These are phyloP conservation scores for Afroboletus lepidellus DNA, from an alignment of 1,284 basidiomycete genomes.

Conservation along the genomic window DNA sequence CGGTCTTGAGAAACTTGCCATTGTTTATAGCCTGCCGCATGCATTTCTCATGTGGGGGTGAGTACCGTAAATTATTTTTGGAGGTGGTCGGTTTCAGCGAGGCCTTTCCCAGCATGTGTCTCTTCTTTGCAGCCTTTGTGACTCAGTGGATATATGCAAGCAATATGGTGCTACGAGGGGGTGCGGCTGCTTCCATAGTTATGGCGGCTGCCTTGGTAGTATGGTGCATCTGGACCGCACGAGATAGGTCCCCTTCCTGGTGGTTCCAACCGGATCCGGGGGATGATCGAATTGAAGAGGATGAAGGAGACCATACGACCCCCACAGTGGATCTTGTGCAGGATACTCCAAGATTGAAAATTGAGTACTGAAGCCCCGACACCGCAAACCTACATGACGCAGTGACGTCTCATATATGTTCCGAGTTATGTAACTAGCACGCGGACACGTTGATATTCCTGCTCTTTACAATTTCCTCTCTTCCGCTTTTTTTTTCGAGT, in stretches of 20 bases:
- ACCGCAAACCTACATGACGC: too few species aligned
- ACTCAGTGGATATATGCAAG: slow-evolving; percentile 25
- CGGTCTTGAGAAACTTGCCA: slow-evolving; percentile 38
- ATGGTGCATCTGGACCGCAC: slow-evolving; percentile 28
- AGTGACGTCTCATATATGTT: too few species aligned
- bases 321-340: background rate
- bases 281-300: background rate
- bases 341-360: background rate
- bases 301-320: background rate
- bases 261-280: slow-evolving; percentile 29
- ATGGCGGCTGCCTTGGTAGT: slow-evolving; percentile 12
- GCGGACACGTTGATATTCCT: background rate
- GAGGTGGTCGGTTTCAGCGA: background rate
- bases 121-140: slow-evolving; percentile 31
- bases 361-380: too few species aligned
- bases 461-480: background rate
- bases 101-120: slow-evolving; percentile 21
- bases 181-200: slow-evolving; percentile 14
- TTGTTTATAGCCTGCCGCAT: slow-evolving; percentile 39
- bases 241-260: slow-evolving; percentile 17
- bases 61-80: slow-evolving; percentile 16
- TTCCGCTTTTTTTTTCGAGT: background rate
- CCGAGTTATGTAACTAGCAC: too few species aligned
- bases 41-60: slow-evolving; percentile 42
- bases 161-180: background rate